A percentile compares a stretch with the other conserved stretches of the same genome.
Conservation (phyloP, 495 filamentous ascomycete species). For the Aspergillus steynii region DNA sequence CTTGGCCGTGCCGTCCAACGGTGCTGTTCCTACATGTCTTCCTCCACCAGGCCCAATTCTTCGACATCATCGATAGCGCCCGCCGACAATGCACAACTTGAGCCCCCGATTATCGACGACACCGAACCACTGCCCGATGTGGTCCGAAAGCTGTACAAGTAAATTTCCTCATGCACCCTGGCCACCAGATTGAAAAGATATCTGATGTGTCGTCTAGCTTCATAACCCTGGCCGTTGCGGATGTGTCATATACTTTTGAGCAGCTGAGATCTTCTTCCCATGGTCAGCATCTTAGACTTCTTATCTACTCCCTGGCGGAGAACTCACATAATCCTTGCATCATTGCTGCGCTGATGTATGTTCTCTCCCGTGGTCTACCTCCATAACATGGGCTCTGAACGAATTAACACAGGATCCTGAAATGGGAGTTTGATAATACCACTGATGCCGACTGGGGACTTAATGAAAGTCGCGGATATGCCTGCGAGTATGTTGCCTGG, state of each 20-base stretch:
- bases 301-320: constrained; percentile 65
- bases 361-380: constrained; percentile 3
- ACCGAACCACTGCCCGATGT: constrained; percentile 65
- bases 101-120: constrained; percentile 61
- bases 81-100: constrained; percentile 27
- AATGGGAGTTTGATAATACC: constrained; percentile 67
- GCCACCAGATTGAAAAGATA: neutral
- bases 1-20: neutral
- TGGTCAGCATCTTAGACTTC: constrained; percentile 60
- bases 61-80: constrained; percentile 16
- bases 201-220: constrained; percentile 47
- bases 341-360: constrained; percentile 77
- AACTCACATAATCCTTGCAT: constrained; percentile 71
- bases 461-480: constrained; percentile 74
- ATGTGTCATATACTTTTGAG: constrained; percentile 73
- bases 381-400: constrained; percentile 1
- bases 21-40: neutral
- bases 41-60: constrained; percentile 13
- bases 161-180: constrained; percentile 10
- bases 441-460: constrained; percentile 68
- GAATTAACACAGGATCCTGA: constrained; percentile 61
- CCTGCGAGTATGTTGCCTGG: constrained; percentile 92
- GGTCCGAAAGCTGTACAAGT: constrained; percentile 70
- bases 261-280: constrained; percentile 69
- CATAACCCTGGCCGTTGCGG: constrained; percentile 61